These are phyloP conservation scores for Adiantum capillusveneris DNA, from an alignment of 75 land plant genomes.

Conservation along the genomic window DNA sequence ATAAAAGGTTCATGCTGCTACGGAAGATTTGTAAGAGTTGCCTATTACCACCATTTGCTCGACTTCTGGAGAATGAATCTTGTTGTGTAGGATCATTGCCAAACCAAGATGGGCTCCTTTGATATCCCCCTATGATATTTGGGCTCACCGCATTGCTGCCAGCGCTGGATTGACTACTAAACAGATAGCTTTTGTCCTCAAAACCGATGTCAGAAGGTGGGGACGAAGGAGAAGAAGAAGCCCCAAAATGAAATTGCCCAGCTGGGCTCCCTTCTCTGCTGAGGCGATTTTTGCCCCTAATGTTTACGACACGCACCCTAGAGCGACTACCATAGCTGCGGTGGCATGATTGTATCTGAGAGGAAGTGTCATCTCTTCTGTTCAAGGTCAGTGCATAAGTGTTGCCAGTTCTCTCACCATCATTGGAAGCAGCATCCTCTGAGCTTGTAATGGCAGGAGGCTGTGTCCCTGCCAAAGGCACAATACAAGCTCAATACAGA, in stretches of 20 bases:
- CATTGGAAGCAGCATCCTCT: neutral
- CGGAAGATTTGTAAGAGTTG: no score
- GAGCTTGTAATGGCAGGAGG: neutral
- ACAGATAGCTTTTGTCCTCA: neutral
- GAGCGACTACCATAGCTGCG: neutral
- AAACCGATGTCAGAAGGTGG: neutral
- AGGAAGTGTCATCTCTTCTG: neutral
- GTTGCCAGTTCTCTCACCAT: neutral
- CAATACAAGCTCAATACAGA: neutral
- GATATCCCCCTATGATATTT: neutral
- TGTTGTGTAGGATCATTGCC: no score
- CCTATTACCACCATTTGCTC: no score
- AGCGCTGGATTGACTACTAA: neutral
- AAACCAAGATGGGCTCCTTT: slow-evolving; percentile 1
- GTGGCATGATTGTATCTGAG: neutral
- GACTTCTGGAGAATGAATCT: no score
- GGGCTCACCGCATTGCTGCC: neutral
- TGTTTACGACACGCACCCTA: neutral
- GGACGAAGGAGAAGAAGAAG: neutral
- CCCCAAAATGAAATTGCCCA: neutral
- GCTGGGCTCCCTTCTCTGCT: neutral
- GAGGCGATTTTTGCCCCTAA: neutral
- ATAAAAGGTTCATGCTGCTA: no score
- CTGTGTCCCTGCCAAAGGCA: slow-evolving; percentile 2
- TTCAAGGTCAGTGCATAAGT: neutral